Evolutionary conservation across 192 early-diverging fungal genomes (phyloP), one percentile per base, ranked within the genome.

Genomic region (Backusella sp.): DNA sequence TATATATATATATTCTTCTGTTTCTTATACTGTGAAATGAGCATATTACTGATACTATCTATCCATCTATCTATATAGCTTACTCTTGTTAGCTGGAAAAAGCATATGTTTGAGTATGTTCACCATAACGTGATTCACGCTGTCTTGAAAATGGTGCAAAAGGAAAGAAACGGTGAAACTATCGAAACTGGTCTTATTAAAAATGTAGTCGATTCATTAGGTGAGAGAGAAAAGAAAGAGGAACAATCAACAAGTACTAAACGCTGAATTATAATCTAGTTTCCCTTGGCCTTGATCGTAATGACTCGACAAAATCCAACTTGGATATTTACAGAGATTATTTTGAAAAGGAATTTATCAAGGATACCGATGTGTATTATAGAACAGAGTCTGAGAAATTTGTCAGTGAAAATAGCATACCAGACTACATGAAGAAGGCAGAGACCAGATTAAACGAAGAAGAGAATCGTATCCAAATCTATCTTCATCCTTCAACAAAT

Each of bases 391-490:
- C 91, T 69, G 95, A 97, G 81, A 92, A 91, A 19, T 96, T 97
- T 82, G 88, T 98, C 59, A 89, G 90, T 73, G 95, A 96, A 74
- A 96, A 97, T 81, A 90, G 93, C 42, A 91, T 97, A 44, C 89
- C 93, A 28, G 96, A 97, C 73, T 99, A 99, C 82, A 96, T 99
- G 94, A 94, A 95, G 77, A 96, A 95, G 91, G 93, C 93, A 3
- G 92, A 94, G 77, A 79, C 84, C 62, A 87, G 93, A 72, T 79
- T 96, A 80, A 77, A 83, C 49, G 88, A 89, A 85, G 97, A 99
- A 83, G 96, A 98, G 79, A 88, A 86, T 35, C 95, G 96, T 23
- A 94, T 97, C 3, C 86, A 94, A 76, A 88, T 92, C 76, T 97
- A 96, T 77, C 84, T 99, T 37, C 95, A 98, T 83, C 86, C 89